Conservation (phyloP, 176 grass and related monocot genomes). For the Areca catechu region DNA sequence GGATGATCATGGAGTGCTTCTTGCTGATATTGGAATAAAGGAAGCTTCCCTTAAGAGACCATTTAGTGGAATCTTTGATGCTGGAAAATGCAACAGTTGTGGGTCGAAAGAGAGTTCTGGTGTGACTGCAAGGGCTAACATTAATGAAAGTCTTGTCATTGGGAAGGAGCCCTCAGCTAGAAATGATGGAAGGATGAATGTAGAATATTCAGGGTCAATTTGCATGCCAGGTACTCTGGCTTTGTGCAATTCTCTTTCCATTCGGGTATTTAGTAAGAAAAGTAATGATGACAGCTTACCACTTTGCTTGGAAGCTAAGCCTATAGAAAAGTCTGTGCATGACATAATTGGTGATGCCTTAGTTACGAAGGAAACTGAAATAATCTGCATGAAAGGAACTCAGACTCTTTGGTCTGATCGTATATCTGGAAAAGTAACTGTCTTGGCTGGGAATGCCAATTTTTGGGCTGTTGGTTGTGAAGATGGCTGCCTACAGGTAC, state of each 20-base stretch:
- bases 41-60: constrained; percentile 31
- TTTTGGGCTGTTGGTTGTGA: constrained; percentile 92
- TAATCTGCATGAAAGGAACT: constrained; percentile 59
- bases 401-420: constrained; percentile 80
- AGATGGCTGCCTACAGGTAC: constrained; percentile 91
- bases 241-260: constrained; percentile 33
- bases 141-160: constrained; percentile 77
- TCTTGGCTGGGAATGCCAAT: constrained; percentile 85
- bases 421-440: constrained; percentile 81
- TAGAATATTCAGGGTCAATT: constrained; percentile 50
- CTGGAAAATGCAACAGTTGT: constrained; percentile 41
- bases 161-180: constrained; percentile 44
- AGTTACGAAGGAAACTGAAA: constrained; percentile 68
- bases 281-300: constrained; percentile 37
- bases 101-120: constrained; percentile 57
- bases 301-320: constrained; percentile 60
- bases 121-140: constrained; percentile 67
- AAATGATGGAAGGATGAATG: constrained; percentile 40
- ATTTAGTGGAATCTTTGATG: constrained; percentile 10
- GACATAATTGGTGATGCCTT: constrained; percentile 55
- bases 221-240: constrained; percentile 23
- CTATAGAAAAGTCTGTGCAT: constrained; percentile 53
- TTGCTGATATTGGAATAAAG: constrained; percentile 35
- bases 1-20: constrained; percentile 38
- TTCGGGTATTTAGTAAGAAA: constrained; percentile 49